These are phyloP conservation scores for Caryopteris hybrid DNA, from an alignment of 305 asterid genomes.

Conservation along the genomic window DNA sequence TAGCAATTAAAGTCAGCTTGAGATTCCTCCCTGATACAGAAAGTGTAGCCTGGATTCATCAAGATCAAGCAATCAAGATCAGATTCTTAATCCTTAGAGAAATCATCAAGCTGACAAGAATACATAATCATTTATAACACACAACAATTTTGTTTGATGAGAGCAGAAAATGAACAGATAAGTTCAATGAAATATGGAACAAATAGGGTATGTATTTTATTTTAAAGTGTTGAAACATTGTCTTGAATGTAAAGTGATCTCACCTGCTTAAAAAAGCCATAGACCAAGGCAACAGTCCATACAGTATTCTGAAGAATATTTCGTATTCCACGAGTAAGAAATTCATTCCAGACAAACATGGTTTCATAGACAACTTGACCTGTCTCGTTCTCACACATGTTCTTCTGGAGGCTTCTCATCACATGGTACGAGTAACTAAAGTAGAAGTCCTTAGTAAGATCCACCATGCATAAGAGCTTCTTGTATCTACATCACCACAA, in stretches of 20 bases:
- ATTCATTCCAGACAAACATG: slow-evolving; percentile 99
- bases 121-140: neutral
- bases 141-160: neutral
- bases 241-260: slow-evolving; percentile 12
- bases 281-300: slow-evolving; percentile 97
- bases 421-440: slow-evolving; percentile 95
- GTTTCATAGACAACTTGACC: slow-evolving; percentile 74
- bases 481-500: slow-evolving; percentile 65
- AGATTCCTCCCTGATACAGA: slow-evolving; percentile 76
- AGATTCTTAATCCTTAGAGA: slow-evolving; percentile 17
- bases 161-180: neutral
- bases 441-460: slow-evolving; percentile 97
- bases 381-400: slow-evolving; percentile 54
- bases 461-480: slow-evolving; percentile 92
- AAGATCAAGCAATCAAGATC: slow-evolving; percentile 28
- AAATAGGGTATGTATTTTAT: neutral
- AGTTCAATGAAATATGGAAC: neutral
- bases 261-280: slow-evolving; percentile 98
- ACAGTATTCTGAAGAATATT: slow-evolving; percentile 74
- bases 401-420: slow-evolving; percentile 95
- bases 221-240: neutral
- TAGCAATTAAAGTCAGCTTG: slow-evolving; percentile 71
- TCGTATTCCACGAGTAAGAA: slow-evolving; percentile 84
- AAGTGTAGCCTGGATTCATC: slow-evolving; percentile 56
- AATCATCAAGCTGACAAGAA: neutral